Evolutionary conservation across 768 basidiomycete genomes (phyloP), one percentile per base, ranked within the genome.

Genomic region (Candolleomyces aberdarensis): DNA sequence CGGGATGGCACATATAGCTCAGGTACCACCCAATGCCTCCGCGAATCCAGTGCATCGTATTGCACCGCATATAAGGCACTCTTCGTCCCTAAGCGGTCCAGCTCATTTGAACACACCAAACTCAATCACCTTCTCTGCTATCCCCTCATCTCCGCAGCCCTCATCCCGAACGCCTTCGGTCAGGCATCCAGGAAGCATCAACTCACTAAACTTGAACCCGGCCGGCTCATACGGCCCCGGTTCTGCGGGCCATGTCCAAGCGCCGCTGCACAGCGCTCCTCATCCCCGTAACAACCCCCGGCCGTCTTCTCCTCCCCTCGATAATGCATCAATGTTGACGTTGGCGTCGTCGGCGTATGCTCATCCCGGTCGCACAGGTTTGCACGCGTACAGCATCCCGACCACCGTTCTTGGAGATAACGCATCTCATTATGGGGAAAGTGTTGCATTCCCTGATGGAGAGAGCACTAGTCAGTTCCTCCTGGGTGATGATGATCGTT

Each of bases 201-300:
- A 67, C 60, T 68, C 66, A 61, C 60, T 62, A 63, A 71, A 64
- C 56, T 66, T 67, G 22, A 70, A 69, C 13, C 71, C 72, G 63
- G 68, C 64, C 7, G 61, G 63, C 60, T 61, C 63, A 20, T 64
- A 64, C 26, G 62, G 58, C 9, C 70, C 72, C 60, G 67, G 71
- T 32, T 63, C 68, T 50, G n/a, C 79, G 56, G 56, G 69, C 19
- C 65, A 78, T 46, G 79, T 89, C 17, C 92, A 95, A 69, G 92
- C 93, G 9, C 96, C 96, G 0, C 81, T 90, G 40, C 94, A 96
- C 71, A 94, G 94, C 0, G 77, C 84, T n/a, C 94, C 93, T 57
- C 94, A 98, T 75, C 96, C 96, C 10, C 85, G 94, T 50, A 93
- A 97, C 73, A 99, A 99, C 69, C 96, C 96, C 1, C 86, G 92